These are phyloP conservation scores for Cystobasidium onofrii DNA, from an alignment of 768 basidiomycete species.

Conservation along the genomic window DNA sequence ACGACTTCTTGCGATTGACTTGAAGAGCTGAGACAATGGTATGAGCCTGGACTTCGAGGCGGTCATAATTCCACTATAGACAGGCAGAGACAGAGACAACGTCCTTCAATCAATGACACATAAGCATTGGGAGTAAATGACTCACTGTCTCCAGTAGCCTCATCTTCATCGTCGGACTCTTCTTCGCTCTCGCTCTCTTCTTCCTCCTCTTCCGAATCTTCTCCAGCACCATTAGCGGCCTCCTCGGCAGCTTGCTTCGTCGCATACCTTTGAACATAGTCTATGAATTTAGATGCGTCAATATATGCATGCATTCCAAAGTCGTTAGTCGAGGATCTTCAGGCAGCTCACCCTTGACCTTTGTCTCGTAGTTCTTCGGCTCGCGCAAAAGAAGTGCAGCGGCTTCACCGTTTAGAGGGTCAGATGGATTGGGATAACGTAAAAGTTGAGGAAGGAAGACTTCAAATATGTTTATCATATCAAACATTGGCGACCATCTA, in stretches of 20 bases:
- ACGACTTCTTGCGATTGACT: background rate
- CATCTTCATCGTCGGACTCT: constrained; percentile 17
- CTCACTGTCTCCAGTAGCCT: constrained; percentile 12
- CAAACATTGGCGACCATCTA: constrained; percentile 99
- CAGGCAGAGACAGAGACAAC: background rate
- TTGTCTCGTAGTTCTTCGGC: constrained; percentile 86
- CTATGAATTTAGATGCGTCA: too few relatives aligned
- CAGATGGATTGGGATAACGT: constrained; percentile 96
- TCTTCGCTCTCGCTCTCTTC: constrained; percentile 16
- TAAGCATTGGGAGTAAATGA: too few relatives aligned
- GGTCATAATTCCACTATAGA: constrained; percentile 16
- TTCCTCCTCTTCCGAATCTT: constrained; percentile 54
- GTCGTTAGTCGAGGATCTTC: background rate
- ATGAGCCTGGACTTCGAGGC: background rate
- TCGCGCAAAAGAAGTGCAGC: constrained; percentile 95
- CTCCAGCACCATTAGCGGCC: constrained; percentile 57
- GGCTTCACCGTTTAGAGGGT: constrained; percentile 95
- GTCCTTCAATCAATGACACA: too few relatives aligned
- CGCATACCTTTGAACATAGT: constrained; percentile 92
- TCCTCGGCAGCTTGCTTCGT: constrained; percentile 82
- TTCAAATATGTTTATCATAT: constrained; percentile 99
- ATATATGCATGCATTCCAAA: too few relatives aligned
- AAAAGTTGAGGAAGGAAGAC: constrained; percentile 93
- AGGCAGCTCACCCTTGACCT: constrained; percentile 66
- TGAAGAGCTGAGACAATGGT: background rate